Evolutionary conservation across 768 basidiomycete genomes (phyloP).

Genomic region (Rhodotorula paludigena): DNA sequence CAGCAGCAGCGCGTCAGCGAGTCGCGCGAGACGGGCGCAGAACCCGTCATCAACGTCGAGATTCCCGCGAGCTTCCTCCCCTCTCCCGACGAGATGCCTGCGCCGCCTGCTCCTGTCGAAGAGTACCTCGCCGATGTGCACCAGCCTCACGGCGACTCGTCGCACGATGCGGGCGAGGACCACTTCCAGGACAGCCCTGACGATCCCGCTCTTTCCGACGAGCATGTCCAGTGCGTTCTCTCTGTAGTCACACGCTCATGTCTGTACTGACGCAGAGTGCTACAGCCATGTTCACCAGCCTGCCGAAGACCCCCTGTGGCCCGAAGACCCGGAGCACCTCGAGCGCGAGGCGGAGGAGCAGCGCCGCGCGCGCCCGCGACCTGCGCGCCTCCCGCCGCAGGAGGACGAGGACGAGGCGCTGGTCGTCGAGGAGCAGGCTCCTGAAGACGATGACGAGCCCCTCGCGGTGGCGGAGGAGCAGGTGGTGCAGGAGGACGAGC

Average conservation of each 20-base stretch:
- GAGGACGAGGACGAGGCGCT: not conserved
- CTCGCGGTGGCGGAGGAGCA: not conserved
- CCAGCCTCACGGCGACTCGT: not conserved
- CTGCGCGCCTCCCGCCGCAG: constrained; percentile 2
- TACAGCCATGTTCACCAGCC: not conserved
- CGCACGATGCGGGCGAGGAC: constrained; percentile 4
- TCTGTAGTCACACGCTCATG: not conserved
- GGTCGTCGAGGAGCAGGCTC: not conserved
- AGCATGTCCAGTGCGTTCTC: constrained; percentile 7
- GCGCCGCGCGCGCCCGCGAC: not conserved
- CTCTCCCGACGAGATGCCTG: not conserved
- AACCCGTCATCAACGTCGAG: constrained; percentile 3
- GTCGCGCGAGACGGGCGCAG: no score
- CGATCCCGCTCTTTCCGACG: constrained; percentile 1
- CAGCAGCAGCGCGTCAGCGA: not conserved
- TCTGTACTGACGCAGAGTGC: not conserved
- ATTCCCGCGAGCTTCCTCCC: constrained; percentile 8
- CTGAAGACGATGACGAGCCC: constrained; percentile 1
- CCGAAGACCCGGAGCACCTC: not conserved
- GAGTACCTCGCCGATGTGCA: constrained; percentile 20
- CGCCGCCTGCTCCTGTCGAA: not conserved
- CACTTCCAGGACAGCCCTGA: not conserved
- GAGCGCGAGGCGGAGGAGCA: constrained; percentile 2
- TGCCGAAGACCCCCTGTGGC: not conserved
- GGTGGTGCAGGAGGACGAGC: constrained; percentile 9